These are phyloP conservation scores for Lasiodiplodia citricola DNA, from an alignment of 2,329 filamentous ascomycete genomes.

Conservation along the genomic window DNA sequence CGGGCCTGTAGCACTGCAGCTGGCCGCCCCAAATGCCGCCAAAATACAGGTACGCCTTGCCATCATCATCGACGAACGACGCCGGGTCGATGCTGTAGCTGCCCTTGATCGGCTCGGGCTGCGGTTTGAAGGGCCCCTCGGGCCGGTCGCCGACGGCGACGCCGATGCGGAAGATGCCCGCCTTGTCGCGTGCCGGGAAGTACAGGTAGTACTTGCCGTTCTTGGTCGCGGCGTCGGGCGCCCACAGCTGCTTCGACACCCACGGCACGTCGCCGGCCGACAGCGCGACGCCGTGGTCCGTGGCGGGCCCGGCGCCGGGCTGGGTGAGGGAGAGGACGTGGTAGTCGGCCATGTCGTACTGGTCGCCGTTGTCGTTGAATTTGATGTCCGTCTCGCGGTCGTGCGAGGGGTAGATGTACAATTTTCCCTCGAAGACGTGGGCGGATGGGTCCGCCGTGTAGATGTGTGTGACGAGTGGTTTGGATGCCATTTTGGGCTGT, in stretches of 20 bases:
- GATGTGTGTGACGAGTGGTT: conserved; percentile 73
- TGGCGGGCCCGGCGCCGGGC: conserved; percentile 61
- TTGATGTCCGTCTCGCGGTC: conserved; percentile 75
- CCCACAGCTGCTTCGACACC: conserved; percentile 81
- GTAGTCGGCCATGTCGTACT: conserved; percentile 85
- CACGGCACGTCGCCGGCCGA: conserved; percentile 71
- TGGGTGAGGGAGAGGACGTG: conserved; percentile 73
- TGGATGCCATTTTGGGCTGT: conserved; percentile 11
- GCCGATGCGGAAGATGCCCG: conserved; percentile 74
- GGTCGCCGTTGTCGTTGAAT: conserved; percentile 84
- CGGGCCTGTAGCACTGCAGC: conserved; percentile 71
- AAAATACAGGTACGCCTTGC: conserved; percentile 72
- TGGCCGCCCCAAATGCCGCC: conserved; percentile 83
- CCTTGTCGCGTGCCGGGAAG: conserved; percentile 75
- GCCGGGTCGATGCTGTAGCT: conserved; percentile 81
- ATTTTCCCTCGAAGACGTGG: conserved; percentile 75
- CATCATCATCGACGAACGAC: conserved; percentile 73
- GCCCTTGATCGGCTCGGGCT: conserved; percentile 68
- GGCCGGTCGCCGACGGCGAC: conserved; percentile 69
- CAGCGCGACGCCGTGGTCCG: conserved; percentile 75
- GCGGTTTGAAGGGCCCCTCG: conserved; percentile 71
- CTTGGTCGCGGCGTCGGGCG: conserved; percentile 73
- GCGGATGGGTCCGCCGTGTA: conserved; percentile 83
- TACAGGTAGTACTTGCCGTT: conserved; percentile 77
- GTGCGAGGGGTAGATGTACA: conserved; percentile 84